Evolutionary conservation across 108 stramenopile species (phyloP), one percentile per base, ranked within the genome.

Genomic region (Cyclotella kingstonii): DNA sequence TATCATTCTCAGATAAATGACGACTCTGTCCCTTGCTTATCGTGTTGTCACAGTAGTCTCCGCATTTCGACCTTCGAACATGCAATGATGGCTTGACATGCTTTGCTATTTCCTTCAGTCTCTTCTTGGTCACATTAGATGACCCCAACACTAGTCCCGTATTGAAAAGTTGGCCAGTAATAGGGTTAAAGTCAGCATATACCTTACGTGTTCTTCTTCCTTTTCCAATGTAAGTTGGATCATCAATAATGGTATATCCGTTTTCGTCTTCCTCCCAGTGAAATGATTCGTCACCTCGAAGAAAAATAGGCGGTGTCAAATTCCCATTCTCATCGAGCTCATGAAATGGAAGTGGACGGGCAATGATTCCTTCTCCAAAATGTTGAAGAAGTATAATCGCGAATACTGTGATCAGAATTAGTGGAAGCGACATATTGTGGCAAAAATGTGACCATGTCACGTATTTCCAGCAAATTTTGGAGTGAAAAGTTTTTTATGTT

Each of bases 251-350:
- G 3, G 72, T 73, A 26, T 53, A 73, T 17, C 72, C 72, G 18
- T 68, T 21, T 17, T 34, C 30, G 21, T 73, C 72, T 51, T 70
- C 73, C 40, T 69, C 63, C 62, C 63, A 70, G 41, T 75, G 68
- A 54, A 45, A 56, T 15, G 55, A 34, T 22, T 75, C 73, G 36
- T 75, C 73, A 29, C 73, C 73, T 12, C 61, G 60, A 12, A 75
- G 23, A 43, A 63, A 70, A 10, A 75, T 69, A 15, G 42, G 72
- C 25, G 54, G 48, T 22, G 49, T 28, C 26, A 27, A 36, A 5
- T 8, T n/a, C 0, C 44, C 57, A 11, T 63, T 58, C 12, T 52
- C 44, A 33, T 72, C 46, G 6, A 54, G 22, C 18, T 55, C 54
- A 30, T 36, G n/a, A 17, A 70, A 60, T 43, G 70, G 70, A 14